Conservation (phyloP, 31 red algal species). For the Endocladia muricata region DNA sequence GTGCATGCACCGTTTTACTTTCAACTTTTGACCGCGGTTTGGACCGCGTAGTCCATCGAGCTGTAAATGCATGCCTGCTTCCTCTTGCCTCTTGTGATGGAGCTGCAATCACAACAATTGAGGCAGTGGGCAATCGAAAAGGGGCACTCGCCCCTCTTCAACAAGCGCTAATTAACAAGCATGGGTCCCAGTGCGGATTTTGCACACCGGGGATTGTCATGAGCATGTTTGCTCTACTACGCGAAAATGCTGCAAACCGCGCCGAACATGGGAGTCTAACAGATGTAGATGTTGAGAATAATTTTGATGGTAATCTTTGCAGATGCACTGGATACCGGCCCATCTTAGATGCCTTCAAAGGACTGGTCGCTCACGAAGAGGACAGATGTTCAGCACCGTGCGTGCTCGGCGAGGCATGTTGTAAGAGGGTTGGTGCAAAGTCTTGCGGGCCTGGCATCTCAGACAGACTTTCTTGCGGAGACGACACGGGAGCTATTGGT, state of each 20-base stretch:
- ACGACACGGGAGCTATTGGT: not conserved
- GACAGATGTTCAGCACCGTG: not conserved
- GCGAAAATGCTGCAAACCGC: constrained; percentile 24
- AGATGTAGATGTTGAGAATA: constrained; percentile 50
- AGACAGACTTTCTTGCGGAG: not conserved
- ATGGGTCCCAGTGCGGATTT: constrained; percentile 87
- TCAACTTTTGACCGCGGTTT: constrained; percentile 11
- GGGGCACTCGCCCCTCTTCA: constrained; percentile 71
- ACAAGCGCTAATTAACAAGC: constrained; percentile 27
- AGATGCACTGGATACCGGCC: constrained; percentile 93
- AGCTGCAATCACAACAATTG: constrained; percentile 74
- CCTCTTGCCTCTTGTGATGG: constrained; percentile 62
- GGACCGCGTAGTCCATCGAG: constrained; percentile 14
- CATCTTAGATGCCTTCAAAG: constrained; percentile 78
- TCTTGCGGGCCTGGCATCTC: not conserved
- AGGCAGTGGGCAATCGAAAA: constrained; percentile 63
- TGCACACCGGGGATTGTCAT: constrained; percentile 91
- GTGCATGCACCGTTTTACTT: constrained; percentile 84
- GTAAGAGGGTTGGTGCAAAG: not conserved
- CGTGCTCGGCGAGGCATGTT: constrained; percentile 37
- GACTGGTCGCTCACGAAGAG: constrained; percentile 11
- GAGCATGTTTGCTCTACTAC: constrained; percentile 65
- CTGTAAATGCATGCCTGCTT: constrained; percentile 80
- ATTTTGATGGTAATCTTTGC: constrained; percentile 90
- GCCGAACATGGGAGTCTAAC: not conserved